These are phyloP conservation scores for Podospora didyma DNA, from an alignment of 495 filamentous ascomycete genomes.

Conservation along the genomic window DNA sequence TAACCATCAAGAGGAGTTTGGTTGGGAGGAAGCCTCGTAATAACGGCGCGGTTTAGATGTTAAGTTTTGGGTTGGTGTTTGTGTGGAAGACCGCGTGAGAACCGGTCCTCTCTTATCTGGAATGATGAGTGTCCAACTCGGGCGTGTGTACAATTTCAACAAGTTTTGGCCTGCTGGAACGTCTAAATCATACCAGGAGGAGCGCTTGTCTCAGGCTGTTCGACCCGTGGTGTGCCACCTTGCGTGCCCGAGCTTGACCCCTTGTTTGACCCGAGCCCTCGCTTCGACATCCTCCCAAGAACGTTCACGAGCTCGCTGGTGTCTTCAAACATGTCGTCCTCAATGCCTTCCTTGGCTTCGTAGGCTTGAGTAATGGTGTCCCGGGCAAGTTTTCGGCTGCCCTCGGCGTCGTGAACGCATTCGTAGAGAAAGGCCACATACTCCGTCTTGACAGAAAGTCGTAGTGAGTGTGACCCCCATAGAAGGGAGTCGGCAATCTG, in stretches of 20 bases:
- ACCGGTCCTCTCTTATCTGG: too few relatives aligned
- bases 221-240: conserved; percentile 17
- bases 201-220: conserved; percentile 6
- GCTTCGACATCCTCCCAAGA: conserved; percentile 73
- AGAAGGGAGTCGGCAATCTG: conserved; percentile 69
- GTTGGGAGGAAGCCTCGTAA: too few relatives aligned
- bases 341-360: conserved; percentile 83
- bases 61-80: too few relatives aligned
- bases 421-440: conserved; percentile 95
- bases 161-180: too few relatives aligned
- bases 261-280: conserved; percentile 45
- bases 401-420: conserved; percentile 76
- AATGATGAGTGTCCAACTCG: too few relatives aligned
- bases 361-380: conserved; percentile 87
- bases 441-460: conserved; percentile 87
- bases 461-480: conserved; percentile 84
- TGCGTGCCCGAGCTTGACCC: conserved; percentile 25
- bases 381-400: conserved; percentile 70
- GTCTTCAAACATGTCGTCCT: conserved; percentile 82
- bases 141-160: too few relatives aligned
- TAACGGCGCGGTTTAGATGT: too few relatives aligned
- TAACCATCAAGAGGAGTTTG: too few relatives aligned
- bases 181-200: conserved; percentile 7
- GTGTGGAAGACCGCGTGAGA: too few relatives aligned
- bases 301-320: conserved; percentile 71